Evolutionary conservation across 169 alveolate species (phyloP), one percentile per base, ranked within the genome.

Genomic region (Babesia divergens): DNA sequence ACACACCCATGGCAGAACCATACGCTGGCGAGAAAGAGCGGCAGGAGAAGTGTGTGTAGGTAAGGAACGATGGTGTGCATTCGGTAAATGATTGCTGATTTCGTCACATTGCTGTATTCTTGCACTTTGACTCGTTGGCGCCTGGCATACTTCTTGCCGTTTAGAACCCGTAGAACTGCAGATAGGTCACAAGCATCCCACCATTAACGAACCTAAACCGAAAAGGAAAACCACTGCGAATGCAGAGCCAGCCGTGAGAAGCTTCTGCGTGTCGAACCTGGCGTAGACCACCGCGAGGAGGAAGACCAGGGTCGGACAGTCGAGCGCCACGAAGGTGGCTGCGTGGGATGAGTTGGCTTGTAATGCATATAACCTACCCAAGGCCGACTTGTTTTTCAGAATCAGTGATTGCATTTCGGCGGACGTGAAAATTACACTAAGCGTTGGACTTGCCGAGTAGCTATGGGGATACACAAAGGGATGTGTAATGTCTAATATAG

Each of bases 271-370:
- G 51, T 31, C 50, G 46, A 62, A 43, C n/a, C 20, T 16, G 3
- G 20, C n/a, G 49, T 22, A 43, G 42, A 43, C 47, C 2, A 62
- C 1, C 31, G 44, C 59, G 24, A 14, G 37, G 44, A 44, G 29
- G 14, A 62, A 24, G 34, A 29, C 50, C 44, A 62, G 46, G 38
- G 32, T 35, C 6, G 72, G 6, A 50, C 60, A 62, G 49, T 62
- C 72, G 60, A 62, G 49, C 46, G 59, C 51, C 60, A 62, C 46
- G 49, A 62, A 62, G 8, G 72, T 47, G 72, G 72, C 72, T 62
- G 72, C 32, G 29, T 6, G 5, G 2, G 0, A 7, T 42, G 42
- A n/a, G 2, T n/a, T 35, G n/a, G 54, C 9, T 56, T 35, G 6
- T 6, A 47, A 32, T 16, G 6, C n/a, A 9, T 16, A 56, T n/a